Evolutionary conservation across 139 green algal genomes (phyloP), one percentile per base, ranked within the genome.

Genomic region (Chlamydomonas applanata): DNA sequence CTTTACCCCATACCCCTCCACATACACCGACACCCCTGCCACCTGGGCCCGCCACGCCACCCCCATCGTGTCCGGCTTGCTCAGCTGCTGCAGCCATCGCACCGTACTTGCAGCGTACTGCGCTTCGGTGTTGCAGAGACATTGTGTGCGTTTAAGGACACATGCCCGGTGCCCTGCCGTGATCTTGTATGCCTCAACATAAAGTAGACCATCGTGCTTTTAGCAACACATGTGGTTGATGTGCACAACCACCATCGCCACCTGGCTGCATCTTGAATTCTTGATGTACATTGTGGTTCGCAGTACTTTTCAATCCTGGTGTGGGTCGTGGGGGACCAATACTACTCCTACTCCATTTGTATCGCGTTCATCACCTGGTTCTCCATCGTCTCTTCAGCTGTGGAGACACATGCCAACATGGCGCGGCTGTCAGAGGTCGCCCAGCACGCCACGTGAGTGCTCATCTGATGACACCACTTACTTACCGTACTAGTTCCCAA

Each of bases 341-440:
- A 88, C 69, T 88, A 83, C 67, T 78, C 49, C 11, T 89, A 89
- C 69, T 67, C 75, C 2, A 71, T 86, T 22, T 87, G 81, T 67
- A 89, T 89, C 54, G 40, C 73, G 4, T 29, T 79, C 53, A 89
- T 89, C 81, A 89, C 84, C 36, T 87, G 81, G 81, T 87, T 89
- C 70, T 84, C 79, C 67, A 89, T 89, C 73, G 76, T 87, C 49
- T 78, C 80, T 0, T 69, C 64, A 17, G 80, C 83, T 1, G 19
- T 83, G 24, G 83, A 89, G 71, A 71, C 80, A 54, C 74, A 86
- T 61, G 22, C 46, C 16, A 89, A 89, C 78, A 86, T 83, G 77
- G 74, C 65, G 71, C 78, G 83, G 1, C 77, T 89, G 29, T 74
- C 83, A 27, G 73, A 80, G 25, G 82, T 88, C 24, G 83, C 83